Base-by-base conservation (phyloP, 108 stramenopile genomes). In the Fragilaria radians region DNA sequence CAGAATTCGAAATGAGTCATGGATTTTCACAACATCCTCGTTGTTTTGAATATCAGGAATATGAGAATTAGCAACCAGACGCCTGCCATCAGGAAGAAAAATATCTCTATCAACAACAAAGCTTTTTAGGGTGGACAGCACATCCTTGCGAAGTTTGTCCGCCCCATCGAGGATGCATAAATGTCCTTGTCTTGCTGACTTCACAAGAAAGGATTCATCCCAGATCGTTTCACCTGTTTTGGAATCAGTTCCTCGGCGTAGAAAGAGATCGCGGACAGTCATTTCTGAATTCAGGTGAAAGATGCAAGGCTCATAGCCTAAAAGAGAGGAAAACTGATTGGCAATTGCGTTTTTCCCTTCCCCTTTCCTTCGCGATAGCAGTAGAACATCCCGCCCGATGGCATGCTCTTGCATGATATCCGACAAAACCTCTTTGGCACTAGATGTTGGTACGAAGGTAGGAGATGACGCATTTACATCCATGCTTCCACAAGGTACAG, bases 81-180 rank as follows among this genome's bases (percentile, higher is more conserved):
- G 56, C 1, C 67, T 57, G 4, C 86, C 91, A 67, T 85, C 80
- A 3, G 91, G 91, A 9, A 92, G 58, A 30, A 67, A 28, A n/a
- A 68, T 62, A 27, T 66, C 68, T 5, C 87, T 54, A 11, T 80
- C 66, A 54, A 66, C 72, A 3, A 81, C 46, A 19, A 87, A 52
- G n/a, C 63, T 36, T 19, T 72, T 71, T 45, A 89, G 70, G 14
- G 81, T 68, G n/a, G 81, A 47, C 55, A 92, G 63, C 1, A 74
- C 69, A 67, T 86, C 90, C 25, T 71, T 28, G 1, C 74, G 71
- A 27, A 91, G 62, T 46, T 85, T 89, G 22, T 96, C 88, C 22
- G 88, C 65, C 14, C 90, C 91, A 74, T 96, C 95, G 27, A 96
- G 64, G 33, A 91, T 65, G 0, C 68, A 62, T 5, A 70, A 34